These are phyloP conservation scores for Aspergillus pseudonomiae DNA, from an alignment of 2,329 filamentous ascomycete genomes.

Conservation along the genomic window DNA sequence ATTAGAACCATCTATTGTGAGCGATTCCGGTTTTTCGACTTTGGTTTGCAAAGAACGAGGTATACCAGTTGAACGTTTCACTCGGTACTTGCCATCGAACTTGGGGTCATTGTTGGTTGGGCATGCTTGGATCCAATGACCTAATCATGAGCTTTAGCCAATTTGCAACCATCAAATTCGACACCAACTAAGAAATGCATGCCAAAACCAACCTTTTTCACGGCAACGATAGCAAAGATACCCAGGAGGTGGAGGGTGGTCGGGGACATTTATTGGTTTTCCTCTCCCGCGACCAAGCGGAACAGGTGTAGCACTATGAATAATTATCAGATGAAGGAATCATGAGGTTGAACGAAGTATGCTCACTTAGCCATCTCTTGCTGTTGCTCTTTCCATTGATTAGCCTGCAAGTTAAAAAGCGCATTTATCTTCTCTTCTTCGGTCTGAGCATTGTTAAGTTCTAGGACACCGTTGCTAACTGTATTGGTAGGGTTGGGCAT, in stretches of 20 bases:
- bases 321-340: slow-evolving; percentile 34
- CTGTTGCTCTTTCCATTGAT: slow-evolving; percentile 91
- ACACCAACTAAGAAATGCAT: not conserved
- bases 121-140: slow-evolving; percentile 98
- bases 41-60: slow-evolving; percentile 94
- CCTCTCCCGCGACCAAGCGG: slow-evolving; percentile 43
- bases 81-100: slow-evolving; percentile 88
- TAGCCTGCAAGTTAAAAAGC: slow-evolving; percentile 85
- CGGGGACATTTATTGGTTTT: slow-evolving; percentile 70
- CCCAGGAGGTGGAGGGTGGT: slow-evolving; percentile 87
- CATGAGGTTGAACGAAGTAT: not conserved
- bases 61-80: slow-evolving; percentile 96
- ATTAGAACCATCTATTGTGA: slow-evolving; percentile 72
- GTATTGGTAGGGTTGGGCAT: slow-evolving; percentile 43
- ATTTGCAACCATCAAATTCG: not conserved
- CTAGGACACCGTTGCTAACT: slow-evolving; percentile 58
- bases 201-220: slow-evolving; percentile 67
- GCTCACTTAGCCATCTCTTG: slow-evolving; percentile 83
- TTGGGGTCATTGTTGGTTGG: slow-evolving; percentile 98
- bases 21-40: slow-evolving; percentile 82
- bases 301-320: slow-evolving; percentile 47
- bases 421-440: slow-evolving; percentile 94
- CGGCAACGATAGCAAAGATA: slow-evolving; percentile 97
- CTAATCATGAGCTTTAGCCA: slow-evolving; percentile 40
- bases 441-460: slow-evolving; percentile 78